Percentiles rank a stretch among this genome's conserved stretches.
phyloP scores from a whole-genome alignment of 2,329 filamentous ascomycete species.

The Paramyrothecium roridum region DNA sequence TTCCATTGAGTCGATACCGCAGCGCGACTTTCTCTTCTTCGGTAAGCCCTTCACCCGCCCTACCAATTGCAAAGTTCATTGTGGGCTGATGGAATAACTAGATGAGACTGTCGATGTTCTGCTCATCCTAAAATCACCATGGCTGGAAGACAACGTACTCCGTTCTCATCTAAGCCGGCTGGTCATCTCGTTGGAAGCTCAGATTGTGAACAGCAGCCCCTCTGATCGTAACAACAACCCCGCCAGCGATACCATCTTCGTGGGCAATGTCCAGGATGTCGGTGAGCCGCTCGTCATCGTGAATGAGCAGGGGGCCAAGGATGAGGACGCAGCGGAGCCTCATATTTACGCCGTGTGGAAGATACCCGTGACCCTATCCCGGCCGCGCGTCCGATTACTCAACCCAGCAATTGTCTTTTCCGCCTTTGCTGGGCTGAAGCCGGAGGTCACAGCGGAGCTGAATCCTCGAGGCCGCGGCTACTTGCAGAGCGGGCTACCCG shows the following conservation, averaged over 20 bases:
- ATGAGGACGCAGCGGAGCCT: constrained; percentile 19
- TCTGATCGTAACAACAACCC: constrained; percentile 45
- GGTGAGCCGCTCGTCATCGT: constrained; percentile 49
- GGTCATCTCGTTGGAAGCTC: constrained; percentile 64
- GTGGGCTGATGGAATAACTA: constrained; percentile 35
- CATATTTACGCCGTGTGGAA: constrained; percentile 59
- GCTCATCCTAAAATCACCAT: constrained; percentile 63
- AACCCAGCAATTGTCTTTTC: constrained; percentile 64
- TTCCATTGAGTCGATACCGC: constrained; percentile 55
- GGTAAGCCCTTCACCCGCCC: constrained; percentile 47
- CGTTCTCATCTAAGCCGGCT: constrained; percentile 59
- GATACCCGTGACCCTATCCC: constrained; percentile 51
- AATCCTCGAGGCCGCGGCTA: constrained; percentile 51
- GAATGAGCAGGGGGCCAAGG: constrained; percentile 31
- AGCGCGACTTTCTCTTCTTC: constrained; percentile 67
- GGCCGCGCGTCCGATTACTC: constrained; percentile 63
- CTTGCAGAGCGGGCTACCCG: constrained; percentile 64
- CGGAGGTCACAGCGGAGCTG: constrained; percentile 30
- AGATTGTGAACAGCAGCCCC: constrained; percentile 56
- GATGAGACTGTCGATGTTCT: constrained; percentile 72
- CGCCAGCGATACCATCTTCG: constrained; percentile 58
- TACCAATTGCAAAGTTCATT: constrained; percentile 37
- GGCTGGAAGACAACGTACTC: constrained; percentile 53
- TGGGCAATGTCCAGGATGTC: constrained; percentile 45
- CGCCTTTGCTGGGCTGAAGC: constrained; percentile 58